Base-by-base conservation (phyloP, 179 eudicot genomes). In the Beta lomatogona region DNA sequence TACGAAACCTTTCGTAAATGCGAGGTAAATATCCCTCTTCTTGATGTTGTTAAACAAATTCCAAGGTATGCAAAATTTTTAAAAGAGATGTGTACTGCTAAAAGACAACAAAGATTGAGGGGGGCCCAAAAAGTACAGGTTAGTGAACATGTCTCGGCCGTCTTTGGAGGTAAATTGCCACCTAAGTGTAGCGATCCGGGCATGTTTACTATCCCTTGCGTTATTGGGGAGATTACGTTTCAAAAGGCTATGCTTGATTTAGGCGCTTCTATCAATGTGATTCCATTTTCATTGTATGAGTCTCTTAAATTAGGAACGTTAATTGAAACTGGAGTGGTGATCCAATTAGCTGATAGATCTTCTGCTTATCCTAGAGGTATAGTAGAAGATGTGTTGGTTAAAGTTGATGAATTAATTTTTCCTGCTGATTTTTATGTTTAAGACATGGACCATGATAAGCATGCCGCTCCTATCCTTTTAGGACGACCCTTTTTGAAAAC, bases 51-150 rank as follows among this genome's bases (percentile, higher is more conserved):
- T 55, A 55, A 54, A 28, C n/a, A n/a, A 9, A 55, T 55, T 55
- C 77, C 77, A 25, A 74, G 61, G 64, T 31, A 22, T 74, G 64
- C 77, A 15, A 74, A 54, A 25, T 72, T 72, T 14, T 53, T 72
- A 36, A 74, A 74, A 22, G 77, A 72, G 52, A 16, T 72, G 19
- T 72, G 76, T 15, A 72, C 60, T n/a, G 28, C 11, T 21, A 72
- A 72, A 53, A 50, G 44, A 44, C 12, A 44, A 12, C 48, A 31
- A 11, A n/a, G 60, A 19, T 72, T 59, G n/a, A 72, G 4, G 36
- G n/a, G 31, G 3, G 21, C n/a, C 1, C 6, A 72, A 72, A 72
- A 50, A 36, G 52, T 72, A 8, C n/a, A n/a, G 4, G 59, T 72
- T 13, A 50, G 59, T 25, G 76, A 72, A 58, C 16, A 50, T 21